Conservation (phyloP, 2,329 filamentous ascomycete species). For the Paraphaeosphaeria sporulosa region DNA sequence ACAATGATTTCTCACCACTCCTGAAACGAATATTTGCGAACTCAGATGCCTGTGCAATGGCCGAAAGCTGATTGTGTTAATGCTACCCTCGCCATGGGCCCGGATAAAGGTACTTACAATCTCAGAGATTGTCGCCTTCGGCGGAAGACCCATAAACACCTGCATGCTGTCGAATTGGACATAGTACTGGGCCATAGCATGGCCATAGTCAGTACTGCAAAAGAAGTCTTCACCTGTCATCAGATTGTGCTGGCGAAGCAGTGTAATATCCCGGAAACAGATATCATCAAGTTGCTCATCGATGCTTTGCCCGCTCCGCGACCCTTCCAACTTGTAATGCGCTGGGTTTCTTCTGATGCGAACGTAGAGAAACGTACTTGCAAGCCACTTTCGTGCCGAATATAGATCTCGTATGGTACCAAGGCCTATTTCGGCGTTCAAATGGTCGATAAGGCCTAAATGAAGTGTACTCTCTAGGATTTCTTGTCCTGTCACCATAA, state of each 20-base stretch:
- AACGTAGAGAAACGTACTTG: constrained; percentile 79
- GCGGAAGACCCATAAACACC: constrained; percentile 68
- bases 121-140: constrained; percentile 67
- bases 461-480: constrained; percentile 80
- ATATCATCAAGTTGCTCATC: constrained; percentile 74
- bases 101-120: constrained; percentile 63
- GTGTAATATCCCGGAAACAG: constrained; percentile 71
- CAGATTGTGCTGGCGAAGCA: constrained; percentile 68
- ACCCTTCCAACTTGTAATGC: constrained; percentile 72
- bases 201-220: constrained; percentile 73
- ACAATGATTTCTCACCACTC: constrained; percentile 70
- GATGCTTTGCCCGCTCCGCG: constrained; percentile 57
- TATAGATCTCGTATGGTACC: constrained; percentile 72
- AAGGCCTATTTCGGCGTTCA: constrained; percentile 84
- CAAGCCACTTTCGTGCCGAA: constrained; percentile 77
- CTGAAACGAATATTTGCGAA: constrained; percentile 78
- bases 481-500: constrained; percentile 76
- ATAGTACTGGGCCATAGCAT: constrained; percentile 85
- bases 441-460: constrained; percentile 78
- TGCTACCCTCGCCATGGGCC: constrained; percentile 11
- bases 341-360: constrained; percentile 74
- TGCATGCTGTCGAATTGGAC: constrained; percentile 83
- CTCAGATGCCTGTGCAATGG: constrained; percentile 72
- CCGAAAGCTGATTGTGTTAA: constrained; percentile 62
- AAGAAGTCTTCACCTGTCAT: constrained; percentile 61